Conservation (phyloP, 164 flowering plant genomes). For the Pachysandra terminalis region DNA sequence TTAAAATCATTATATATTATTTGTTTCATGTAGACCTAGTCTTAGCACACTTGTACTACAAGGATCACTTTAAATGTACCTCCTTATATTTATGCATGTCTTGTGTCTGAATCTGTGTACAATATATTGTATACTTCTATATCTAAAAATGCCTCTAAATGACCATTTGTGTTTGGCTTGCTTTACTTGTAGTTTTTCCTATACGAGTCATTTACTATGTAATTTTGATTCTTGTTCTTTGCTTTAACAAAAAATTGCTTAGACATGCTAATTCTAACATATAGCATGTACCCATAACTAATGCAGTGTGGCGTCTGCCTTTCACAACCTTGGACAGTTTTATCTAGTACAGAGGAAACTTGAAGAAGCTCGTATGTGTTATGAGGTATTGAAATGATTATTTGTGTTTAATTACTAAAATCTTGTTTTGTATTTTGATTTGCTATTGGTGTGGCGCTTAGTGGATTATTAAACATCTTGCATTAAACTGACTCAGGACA, state of each 20-base stretch:
- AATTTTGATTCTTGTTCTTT: not conserved
- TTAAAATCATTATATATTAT: too few species aligned
- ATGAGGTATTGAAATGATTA: slow-evolving; percentile 55
- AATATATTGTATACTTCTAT: too few species aligned
- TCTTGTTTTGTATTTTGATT: not conserved
- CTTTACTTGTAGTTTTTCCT: not conserved
- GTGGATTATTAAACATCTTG: not conserved
- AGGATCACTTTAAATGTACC: too few species aligned
- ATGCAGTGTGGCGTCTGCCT: slow-evolving; percentile 74
- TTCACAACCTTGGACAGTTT: slow-evolving; percentile 87
- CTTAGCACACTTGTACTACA: too few species aligned
- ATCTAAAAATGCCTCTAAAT: too few species aligned
- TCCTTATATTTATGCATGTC: too few species aligned
- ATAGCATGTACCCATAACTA: not conserved
- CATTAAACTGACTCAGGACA: too few species aligned
- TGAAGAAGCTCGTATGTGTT: slow-evolving; percentile 59
- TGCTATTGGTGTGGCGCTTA: not conserved
- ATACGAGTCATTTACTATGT: not conserved
- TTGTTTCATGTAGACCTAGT: too few species aligned
- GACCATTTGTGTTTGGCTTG: too few species aligned
- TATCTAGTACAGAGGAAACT: slow-evolving; percentile 68
- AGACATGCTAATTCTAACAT: not conserved
- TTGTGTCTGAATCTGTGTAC: too few species aligned
- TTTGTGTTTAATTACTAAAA: not conserved
- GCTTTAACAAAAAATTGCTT: not conserved